phyloP scores from a whole-genome alignment of 2,329 filamentous ascomycete genomes.

The Paecilomyces sp. region DNA sequence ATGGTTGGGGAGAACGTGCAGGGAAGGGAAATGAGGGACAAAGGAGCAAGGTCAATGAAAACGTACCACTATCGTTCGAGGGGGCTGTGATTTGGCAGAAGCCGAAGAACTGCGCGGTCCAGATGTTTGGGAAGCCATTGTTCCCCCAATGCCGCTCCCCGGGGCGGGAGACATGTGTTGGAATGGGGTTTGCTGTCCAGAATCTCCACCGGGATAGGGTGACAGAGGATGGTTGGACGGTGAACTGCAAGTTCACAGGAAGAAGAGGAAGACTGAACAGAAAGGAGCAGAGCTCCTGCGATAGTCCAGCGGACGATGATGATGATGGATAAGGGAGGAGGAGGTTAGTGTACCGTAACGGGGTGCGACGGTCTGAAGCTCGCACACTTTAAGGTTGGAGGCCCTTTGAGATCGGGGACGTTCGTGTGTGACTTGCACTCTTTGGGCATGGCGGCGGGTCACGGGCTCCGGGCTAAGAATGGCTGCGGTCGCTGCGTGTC shows the following conservation, averaged over 20 bases:
- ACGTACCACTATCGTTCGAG: constrained; percentile 55
- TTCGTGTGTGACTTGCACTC: neutral
- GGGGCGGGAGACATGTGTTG: constrained; percentile 20
- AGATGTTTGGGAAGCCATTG: constrained; percentile 49
- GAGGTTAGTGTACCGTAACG: neutral
- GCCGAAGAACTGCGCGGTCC: constrained; percentile 59
- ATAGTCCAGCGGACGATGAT: neutral
- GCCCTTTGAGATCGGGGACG: neutral
- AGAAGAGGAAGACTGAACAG: neutral
- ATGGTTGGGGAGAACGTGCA: neutral
- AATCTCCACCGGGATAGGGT: constrained; percentile 57
- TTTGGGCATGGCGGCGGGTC: neutral
- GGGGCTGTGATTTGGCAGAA: constrained; percentile 55
- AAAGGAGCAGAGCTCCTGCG: neutral
- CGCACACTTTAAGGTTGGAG: neutral
- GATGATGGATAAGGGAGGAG: neutral
- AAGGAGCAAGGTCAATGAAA: neutral
- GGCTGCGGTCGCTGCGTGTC: neutral
- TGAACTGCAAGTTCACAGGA: constrained; percentile 10
- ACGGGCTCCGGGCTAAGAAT: neutral
- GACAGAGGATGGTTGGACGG: constrained; percentile 29
- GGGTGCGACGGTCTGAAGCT: neutral
- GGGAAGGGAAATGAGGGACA: neutral
- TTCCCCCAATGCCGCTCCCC: constrained; percentile 42
- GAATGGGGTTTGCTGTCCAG: constrained; percentile 42